Evolutionary conservation across 805 yeast species (phyloP), one percentile per base, ranked within the genome.

Genomic region (Saturnispora gosingensis): DNA sequence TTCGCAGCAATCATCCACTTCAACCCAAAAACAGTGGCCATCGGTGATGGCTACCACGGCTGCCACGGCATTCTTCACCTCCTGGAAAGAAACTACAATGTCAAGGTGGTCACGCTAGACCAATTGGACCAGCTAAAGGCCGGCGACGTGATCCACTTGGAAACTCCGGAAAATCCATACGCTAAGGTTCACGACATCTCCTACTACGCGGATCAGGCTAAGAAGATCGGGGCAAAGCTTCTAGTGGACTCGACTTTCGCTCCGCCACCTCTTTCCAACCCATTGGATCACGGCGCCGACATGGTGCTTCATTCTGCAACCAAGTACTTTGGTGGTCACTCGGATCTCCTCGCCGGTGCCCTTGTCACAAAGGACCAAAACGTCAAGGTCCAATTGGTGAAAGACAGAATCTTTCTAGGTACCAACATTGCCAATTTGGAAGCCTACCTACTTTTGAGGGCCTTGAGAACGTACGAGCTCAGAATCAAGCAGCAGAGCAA

Each of bases 321-420:
- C 0, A 90, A 90, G 65, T 91, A 84, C 68, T 84, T 88, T 61
- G 97, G 96, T 39, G 97, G 98, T n/a, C 97, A 90, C 67, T 86
- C 95, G 6, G 97, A 90, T 65, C 70, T 89, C 43, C 71, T 90
- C 48, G 89, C 96, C 5, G 97, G 98, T 34, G 72, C 84, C 11
- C 67, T 89, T 18, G 80, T 82, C 18, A 81, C 85, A n/a, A 82
- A 83, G 62, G 79, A 79, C 54, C 57, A 61, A 8, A 66, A 70
- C 2, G 72, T 72, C 5, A 75, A 76, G 52, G 58, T 69, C 22
- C 61, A 70, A 43, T 72, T 90, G 54, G 66, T 73, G 5, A 66
- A 63, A 0, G 97, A 90, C 59, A 75, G 98, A 59, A 66, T 81
- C 8, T 75, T 72, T 54, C 67, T 89, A 50, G 97, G 97, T 38